Conservation (phyloP, 441 rosid species). For the Jatropha podagrica region DNA sequence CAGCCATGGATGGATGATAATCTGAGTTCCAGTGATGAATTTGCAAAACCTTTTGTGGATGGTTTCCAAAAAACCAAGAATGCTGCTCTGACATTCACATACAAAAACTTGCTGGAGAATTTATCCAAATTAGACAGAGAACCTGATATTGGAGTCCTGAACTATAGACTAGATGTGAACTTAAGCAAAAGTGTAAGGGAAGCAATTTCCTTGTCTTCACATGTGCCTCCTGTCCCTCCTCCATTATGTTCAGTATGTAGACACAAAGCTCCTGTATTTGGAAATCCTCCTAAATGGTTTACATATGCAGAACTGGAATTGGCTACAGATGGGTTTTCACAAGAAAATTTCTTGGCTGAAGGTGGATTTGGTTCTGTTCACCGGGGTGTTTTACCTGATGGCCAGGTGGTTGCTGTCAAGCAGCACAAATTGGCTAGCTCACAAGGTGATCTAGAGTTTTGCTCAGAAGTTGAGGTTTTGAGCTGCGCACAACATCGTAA, state of each 20-base stretch:
- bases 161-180: slow-evolving; percentile 48
- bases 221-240: slow-evolving; percentile 80
- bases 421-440: slow-evolving; percentile 94
- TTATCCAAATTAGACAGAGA: slow-evolving; percentile 62
- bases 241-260: slow-evolving; percentile 91
- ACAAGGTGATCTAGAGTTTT: slow-evolving; percentile 94
- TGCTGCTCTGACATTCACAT: slow-evolving; percentile 36
- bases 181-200: slow-evolving; percentile 81
- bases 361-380: slow-evolving; percentile 99
- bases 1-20: slow-evolving; percentile 72
- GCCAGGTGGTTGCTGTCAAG: slow-evolving; percentile 94
- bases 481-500: slow-evolving; percentile 99
- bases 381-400: slow-evolving; percentile 79
- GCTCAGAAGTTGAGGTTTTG: slow-evolving; percentile 98
- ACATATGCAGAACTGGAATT: slow-evolving; percentile 74
- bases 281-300: slow-evolving; percentile 95
- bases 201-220: slow-evolving; percentile 73
- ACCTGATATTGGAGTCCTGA: slow-evolving; percentile 49
- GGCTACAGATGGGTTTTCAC: slow-evolving; percentile 90
- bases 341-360: slow-evolving; percentile 89
- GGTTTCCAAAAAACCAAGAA: slow-evolving; percentile 44
- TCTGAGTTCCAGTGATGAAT: slow-evolving; percentile 46
- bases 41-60: slow-evolving; percentile 40
- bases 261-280: slow-evolving; percentile 90
- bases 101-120: slow-evolving; percentile 56